A percentile compares a stretch with the other conserved stretches of the same genome.
Conservation (phyloP, 176 grass and related monocot species). For the Canna indica region DNA sequence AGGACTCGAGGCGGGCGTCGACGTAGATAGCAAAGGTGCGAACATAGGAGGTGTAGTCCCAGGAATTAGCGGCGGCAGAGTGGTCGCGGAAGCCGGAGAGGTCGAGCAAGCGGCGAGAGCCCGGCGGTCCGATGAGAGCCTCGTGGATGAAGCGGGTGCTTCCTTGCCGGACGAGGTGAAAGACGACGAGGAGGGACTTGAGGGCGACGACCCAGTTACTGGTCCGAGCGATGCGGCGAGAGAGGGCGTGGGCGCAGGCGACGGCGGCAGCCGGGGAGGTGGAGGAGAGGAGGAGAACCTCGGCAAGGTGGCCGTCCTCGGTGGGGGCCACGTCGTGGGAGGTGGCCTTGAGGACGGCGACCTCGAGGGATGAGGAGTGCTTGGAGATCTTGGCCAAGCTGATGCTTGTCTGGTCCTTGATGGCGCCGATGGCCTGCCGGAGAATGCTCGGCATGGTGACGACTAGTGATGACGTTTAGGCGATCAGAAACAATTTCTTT, state of each 20-base stretch:
- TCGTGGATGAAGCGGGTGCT: constrained; percentile 24
- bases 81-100: constrained; percentile 30
- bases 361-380: constrained; percentile 25
- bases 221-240: constrained; percentile 36
- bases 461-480: too few species aligned
- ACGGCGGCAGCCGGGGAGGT: constrained; percentile 16
- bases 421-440: constrained; percentile 20
- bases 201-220: constrained; percentile 33
- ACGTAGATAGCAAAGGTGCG: constrained; percentile 31
- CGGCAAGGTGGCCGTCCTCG: constrained; percentile 11
- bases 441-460: constrained; percentile 26
- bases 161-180: constrained; percentile 23
- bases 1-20: constrained; percentile 29
- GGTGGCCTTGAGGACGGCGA: constrained; percentile 40
- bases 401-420: constrained; percentile 38
- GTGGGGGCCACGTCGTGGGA: constrained; percentile 29
- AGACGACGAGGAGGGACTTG: constrained; percentile 28
- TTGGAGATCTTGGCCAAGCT: constrained; percentile 26
- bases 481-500: too few species aligned
- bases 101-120: constrained; percentile 24
- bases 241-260: constrained; percentile 20
- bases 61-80: constrained; percentile 12
- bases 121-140: neutral
- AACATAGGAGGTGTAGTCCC: constrained; percentile 36
- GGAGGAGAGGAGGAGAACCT: constrained; percentile 20